These are phyloP conservation scores for Puccinia triticina DNA, from an alignment of 1,284 basidiomycete species.

Conservation along the genomic window DNA sequence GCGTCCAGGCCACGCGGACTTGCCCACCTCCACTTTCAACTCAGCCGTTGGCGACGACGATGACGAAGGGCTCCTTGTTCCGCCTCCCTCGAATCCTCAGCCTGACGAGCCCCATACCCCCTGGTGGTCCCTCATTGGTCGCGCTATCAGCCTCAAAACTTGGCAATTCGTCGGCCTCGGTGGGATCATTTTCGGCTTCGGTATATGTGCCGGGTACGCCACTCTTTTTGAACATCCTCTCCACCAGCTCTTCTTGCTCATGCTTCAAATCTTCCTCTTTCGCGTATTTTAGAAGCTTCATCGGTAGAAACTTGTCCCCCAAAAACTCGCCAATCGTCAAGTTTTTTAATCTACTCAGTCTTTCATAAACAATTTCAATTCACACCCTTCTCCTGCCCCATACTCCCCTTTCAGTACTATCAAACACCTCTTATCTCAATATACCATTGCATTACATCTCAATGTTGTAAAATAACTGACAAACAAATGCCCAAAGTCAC, in stretches of 20 bases:
- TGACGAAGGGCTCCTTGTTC: background rate
- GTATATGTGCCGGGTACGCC: slow-evolving; percentile 32
- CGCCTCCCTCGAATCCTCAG: background rate
- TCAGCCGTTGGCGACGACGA: background rate
- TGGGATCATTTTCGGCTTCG: slow-evolving; percentile 40
- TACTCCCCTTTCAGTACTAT: background rate
- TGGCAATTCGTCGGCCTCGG: slow-evolving; percentile 44
- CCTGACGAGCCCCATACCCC: background rate
- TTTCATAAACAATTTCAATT: background rate
- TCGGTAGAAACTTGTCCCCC: slow-evolving; percentile 1
- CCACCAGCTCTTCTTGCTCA: background rate
- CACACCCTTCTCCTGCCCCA: background rate
- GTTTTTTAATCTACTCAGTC: background rate
- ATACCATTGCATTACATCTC: no score
- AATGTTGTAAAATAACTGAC: no score
- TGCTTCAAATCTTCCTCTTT: background rate
- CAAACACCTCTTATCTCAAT: no score
- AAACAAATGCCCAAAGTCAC: no score
- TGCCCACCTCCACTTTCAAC: slow-evolving; percentile 42
- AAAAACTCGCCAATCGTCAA: slow-evolving; percentile 1
- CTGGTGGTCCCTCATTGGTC: background rate
- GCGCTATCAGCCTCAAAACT: slow-evolving; percentile 37
- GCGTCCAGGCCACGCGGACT: slow-evolving; percentile 22
- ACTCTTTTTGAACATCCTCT: background rate
- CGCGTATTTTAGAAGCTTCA: slow-evolving; percentile 4